A percentile compares a stretch with the other conserved stretches of the same genome.
These are phyloP conservation scores for Salvia splendens DNA, from an alignment of 257 asterid genomes.

Conservation along the genomic window DNA sequence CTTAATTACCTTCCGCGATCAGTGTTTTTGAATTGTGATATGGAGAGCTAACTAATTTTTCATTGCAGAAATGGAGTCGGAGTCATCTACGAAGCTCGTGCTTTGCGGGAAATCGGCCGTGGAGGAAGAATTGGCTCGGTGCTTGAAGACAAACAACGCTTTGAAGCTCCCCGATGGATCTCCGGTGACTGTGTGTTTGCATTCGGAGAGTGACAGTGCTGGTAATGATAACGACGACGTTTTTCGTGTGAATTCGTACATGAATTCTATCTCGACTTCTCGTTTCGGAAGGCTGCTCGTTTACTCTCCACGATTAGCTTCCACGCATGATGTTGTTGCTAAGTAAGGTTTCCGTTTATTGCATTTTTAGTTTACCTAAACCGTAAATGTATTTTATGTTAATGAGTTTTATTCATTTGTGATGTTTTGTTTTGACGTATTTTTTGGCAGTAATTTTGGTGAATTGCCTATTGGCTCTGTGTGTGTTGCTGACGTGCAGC, in stretches of 20 bases:
- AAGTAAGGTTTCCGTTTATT: slow-evolving; percentile 40
- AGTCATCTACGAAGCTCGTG: slow-evolving; percentile 44
- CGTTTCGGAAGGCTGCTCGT: slow-evolving; percentile 69
- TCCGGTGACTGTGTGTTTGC: slow-evolving; percentile 45
- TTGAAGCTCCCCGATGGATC: slow-evolving; percentile 57
- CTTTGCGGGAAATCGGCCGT: slow-evolving; percentile 65
- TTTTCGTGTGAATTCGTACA: slow-evolving; percentile 52
- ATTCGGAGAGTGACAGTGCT: slow-evolving; percentile 42
- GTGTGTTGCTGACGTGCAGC: slow-evolving; percentile 85
- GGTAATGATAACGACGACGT: slow-evolving; percentile 33
- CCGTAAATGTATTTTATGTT: slow-evolving; percentile 6
- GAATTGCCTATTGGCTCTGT: slow-evolving; percentile 84
- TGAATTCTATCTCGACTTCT: slow-evolving; percentile 52
- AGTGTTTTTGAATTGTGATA: background rate
- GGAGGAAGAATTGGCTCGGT: slow-evolving; percentile 59
- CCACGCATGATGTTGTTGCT: slow-evolving; percentile 83
- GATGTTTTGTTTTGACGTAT: slow-evolving; percentile 6
- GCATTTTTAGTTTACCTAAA: background rate
- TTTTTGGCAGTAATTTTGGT: slow-evolving; percentile 61
- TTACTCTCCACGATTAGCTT: slow-evolving; percentile 69
- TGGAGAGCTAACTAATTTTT: slow-evolving; percentile 1
- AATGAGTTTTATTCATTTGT: slow-evolving; percentile 3
- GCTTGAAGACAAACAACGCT: slow-evolving; percentile 45
- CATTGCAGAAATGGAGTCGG: slow-evolving; percentile 62
- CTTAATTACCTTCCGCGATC: background rate